These are phyloP conservation scores for Ustilago sp. DNA, from an alignment of 1,284 basidiomycete genomes.

Conservation along the genomic window DNA sequence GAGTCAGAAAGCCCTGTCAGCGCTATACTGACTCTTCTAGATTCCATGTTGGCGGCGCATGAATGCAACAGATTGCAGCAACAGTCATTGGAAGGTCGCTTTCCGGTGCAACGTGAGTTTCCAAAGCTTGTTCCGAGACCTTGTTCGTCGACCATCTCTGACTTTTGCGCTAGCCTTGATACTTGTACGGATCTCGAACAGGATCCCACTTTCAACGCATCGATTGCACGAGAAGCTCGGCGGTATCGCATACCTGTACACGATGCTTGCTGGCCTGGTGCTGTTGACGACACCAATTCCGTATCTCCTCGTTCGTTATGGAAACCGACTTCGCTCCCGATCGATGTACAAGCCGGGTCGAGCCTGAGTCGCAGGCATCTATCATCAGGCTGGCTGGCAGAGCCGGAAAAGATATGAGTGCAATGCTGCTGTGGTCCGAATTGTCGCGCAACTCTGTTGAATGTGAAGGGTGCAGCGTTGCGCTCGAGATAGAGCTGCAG, in stretches of 20 bases:
- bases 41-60: background rate
- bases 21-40: background rate
- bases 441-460: background rate
- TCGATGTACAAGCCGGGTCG: slow-evolving; percentile 33
- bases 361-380: slow-evolving; percentile 1
- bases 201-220: slow-evolving; percentile 36
- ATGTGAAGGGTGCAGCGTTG: background rate
- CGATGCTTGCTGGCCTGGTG: slow-evolving; percentile 37
- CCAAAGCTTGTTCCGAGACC: background rate
- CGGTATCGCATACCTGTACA: slow-evolving; percentile 37
- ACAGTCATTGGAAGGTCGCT: slow-evolving; percentile 44
- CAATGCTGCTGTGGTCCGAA: background rate
- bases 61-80: slow-evolving; percentile 27
- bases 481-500: background rate
- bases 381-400: background rate
- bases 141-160: background rate
- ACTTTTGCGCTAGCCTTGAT: background rate
- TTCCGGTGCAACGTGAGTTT: slow-evolving; percentile 41
- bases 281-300: slow-evolving; percentile 32
- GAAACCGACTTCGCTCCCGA: slow-evolving; percentile 25
- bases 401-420: no score
- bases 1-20: background rate
- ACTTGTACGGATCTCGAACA: background rate
- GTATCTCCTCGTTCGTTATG: slow-evolving; percentile 20
- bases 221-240: slow-evolving; percentile 40